A percentile compares a stretch with the other conserved stretches of the same genome.
Conservation (phyloP, 164 flowering plant genomes). For the Hamamelis virginiana region DNA sequence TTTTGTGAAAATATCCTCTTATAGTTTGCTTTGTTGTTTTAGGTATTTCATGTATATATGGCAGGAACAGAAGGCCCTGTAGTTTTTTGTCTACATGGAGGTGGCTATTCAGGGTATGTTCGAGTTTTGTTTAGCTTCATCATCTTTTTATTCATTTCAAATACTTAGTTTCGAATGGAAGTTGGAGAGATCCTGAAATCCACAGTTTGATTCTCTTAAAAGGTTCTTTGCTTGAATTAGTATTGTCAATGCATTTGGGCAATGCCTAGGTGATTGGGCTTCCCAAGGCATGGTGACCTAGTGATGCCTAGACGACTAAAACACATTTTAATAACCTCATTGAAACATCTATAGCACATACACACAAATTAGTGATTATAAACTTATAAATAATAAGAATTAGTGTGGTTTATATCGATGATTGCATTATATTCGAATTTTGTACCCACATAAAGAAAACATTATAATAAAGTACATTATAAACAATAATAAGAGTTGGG, state of each 20-base stretch:
- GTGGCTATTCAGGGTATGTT: conserved; percentile 91
- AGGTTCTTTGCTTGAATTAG: no score
- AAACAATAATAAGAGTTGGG: no score
- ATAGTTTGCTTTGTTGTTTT: conserved; percentile 23
- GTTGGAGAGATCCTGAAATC: no score
- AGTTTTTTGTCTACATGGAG: conserved; percentile 92
- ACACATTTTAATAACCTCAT: no score
- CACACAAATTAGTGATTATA: background rate
- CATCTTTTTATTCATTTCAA: no score
- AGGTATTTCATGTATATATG: conserved; percentile 87
- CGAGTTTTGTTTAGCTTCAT: background rate
- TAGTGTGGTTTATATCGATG: background rate
- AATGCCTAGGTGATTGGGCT: background rate
- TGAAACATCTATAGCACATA: no score
- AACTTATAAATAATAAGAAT: background rate
- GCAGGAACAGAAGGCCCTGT: conserved; percentile 93
- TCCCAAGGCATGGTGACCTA: background rate
- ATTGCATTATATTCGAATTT: no score
- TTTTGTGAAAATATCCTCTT: background rate
- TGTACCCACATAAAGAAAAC: no score
- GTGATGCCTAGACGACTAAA: background rate
- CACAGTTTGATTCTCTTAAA: no score
- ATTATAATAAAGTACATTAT: no score
- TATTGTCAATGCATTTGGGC: no score
- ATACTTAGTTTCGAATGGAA: no score